These are phyloP conservation scores for Tulasnella sp. DNA, from an alignment of 768 basidiomycete genomes.

Conservation along the genomic window DNA sequence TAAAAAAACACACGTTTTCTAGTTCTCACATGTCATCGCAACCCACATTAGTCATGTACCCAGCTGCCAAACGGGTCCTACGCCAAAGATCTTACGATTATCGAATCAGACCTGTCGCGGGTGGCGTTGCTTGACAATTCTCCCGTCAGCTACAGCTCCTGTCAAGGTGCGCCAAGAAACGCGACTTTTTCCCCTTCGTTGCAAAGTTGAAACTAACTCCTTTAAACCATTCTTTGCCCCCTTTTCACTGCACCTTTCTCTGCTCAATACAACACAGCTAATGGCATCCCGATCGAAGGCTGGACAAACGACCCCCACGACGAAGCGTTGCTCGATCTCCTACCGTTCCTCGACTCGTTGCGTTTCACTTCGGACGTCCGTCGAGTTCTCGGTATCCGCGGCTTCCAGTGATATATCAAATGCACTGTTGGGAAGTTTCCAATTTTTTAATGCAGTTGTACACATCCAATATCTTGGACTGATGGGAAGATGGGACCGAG, in stretches of 20 bases:
- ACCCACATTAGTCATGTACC: conserved; percentile 69
- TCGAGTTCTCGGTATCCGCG: conserved; percentile 70
- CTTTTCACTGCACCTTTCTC: neutral
- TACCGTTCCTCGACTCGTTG: conserved; percentile 92
- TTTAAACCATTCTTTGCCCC: neutral
- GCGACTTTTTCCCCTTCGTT: neutral
- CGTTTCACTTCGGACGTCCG: conserved; percentile 95
- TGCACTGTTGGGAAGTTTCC: neutral
- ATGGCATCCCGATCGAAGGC: conserved; percentile 98
- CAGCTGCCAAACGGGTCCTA: conserved; percentile 89
- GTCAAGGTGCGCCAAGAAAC: conserved; percentile 63
- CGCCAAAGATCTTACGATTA: conserved; percentile 83
- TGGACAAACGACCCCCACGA: conserved; percentile 98
- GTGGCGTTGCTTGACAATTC: conserved; percentile 97
- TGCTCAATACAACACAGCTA: conserved; percentile 53
- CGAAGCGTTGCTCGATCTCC: conserved; percentile 90
- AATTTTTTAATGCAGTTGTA: conserved; percentile 11
- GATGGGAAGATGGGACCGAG: neutral
- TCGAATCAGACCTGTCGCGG: conserved; percentile 86
- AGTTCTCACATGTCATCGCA: neutral
- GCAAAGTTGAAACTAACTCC: conserved; percentile 32
- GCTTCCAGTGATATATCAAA: conserved; percentile 14
- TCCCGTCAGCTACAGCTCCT: conserved; percentile 83
- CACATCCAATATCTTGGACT: neutral
- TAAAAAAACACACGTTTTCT: conserved; percentile 1